These are phyloP conservation scores for Artemisia argyi DNA, from an alignment of 129 eudicot species.

Conservation along the genomic window DNA sequence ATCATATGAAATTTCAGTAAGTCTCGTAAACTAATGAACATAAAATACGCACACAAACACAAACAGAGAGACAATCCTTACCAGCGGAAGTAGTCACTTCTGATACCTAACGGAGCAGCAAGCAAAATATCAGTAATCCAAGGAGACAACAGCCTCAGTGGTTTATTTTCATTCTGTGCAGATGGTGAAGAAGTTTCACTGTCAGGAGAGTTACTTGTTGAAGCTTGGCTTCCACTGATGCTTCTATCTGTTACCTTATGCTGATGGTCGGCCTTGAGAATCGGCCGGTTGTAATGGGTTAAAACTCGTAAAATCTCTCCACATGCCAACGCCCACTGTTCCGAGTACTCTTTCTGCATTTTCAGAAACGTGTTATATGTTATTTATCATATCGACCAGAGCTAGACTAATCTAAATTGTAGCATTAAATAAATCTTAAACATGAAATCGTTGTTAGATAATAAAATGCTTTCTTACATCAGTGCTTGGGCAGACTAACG, in stretches of 20 bases:
- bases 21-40: slow-evolving; percentile 7
- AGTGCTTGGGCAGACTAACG: slow-evolving; percentile 71
- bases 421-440: not conserved
- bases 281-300: slow-evolving; percentile 94
- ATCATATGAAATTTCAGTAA: slow-evolving; percentile 5
- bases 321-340: slow-evolving; percentile 98
- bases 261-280: slow-evolving; percentile 67
- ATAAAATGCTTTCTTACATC: slow-evolving; percentile 49
- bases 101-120: slow-evolving; percentile 93
- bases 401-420: slow-evolving; percentile 19
- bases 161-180: slow-evolving; percentile 65
- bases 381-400: slow-evolving; percentile 6
- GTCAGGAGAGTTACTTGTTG: slow-evolving; percentile 55
- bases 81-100: slow-evolving; percentile 99
- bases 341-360: slow-evolving; percentile 85
- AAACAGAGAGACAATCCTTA: slow-evolving; percentile 35
- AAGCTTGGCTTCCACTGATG: slow-evolving; percentile 64
- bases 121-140: slow-evolving; percentile 97
- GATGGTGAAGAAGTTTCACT: slow-evolving; percentile 44
- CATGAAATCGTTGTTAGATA: not conserved
- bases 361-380: slow-evolving; percentile 9
- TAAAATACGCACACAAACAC: slow-evolving; percentile 2
- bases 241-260: slow-evolving; percentile 61
- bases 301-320: slow-evolving; percentile 90
- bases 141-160: slow-evolving; percentile 87